Evolutionary conservation across 306 rosid genomes (phyloP), one percentile per base, ranked within the genome.

Genomic region (Prosopis cineraria): DNA sequence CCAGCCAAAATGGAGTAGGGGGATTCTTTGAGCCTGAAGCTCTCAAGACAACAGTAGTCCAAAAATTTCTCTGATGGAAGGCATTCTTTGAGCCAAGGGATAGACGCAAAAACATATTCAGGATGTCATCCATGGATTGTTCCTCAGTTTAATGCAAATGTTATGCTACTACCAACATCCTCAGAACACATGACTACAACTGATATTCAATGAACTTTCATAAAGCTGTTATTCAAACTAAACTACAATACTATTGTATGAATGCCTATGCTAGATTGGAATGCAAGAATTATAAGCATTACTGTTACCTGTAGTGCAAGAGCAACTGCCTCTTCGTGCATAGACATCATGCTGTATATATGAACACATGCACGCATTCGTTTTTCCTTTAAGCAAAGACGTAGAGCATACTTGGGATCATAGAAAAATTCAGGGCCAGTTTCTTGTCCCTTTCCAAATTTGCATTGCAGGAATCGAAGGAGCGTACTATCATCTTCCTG

Each of bases 311-410:
- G 98, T 50, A 95, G 89, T 78, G 98, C 97, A 84, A 95, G 98
- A 62, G 99, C 99, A 87, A 95, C 99, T 65, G 97, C 97, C 89
- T 95, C 99, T 86, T 95, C 99, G 81, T 95, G 98, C 99, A 95
- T 95, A 73, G 96, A 90, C 97, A 95, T 93, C 99, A 93, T 93
- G 84, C 99, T 92, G 87, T 93, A 95, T 85, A 95, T 95, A 88
- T 95, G 99, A 82, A 95, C 95, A 84, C 99, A 95, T 56, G 99
- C 99, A 68, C 97, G 98, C 93, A 95, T 95, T 84, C 98, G 84
- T 83, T 91, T 95, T 83, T 91, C 98, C 92, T 95, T 93, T 76
- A 95, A 97, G 89, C 98, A 93, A 82, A 95, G 98, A 80, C 98
- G 98, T 45, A 95, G 80, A 45, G 99, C 99, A 84, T 92, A 95